Evolutionary conservation across 768 basidiomycete species (phyloP).

Genomic region (Lentinula sp.): DNA sequence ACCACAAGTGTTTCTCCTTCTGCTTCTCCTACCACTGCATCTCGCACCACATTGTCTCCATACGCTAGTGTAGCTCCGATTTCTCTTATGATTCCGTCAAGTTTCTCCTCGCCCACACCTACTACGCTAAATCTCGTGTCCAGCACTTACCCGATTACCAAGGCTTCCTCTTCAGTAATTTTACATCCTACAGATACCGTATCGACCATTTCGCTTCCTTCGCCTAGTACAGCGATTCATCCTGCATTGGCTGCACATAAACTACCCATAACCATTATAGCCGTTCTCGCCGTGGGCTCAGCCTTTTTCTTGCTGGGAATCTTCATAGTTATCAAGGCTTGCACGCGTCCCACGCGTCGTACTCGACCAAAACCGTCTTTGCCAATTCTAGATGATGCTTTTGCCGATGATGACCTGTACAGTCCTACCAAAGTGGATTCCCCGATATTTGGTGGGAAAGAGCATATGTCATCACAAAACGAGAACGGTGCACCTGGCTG

Average conservation of each 20-base stretch:
- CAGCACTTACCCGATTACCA: not conserved
- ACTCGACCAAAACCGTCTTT: constrained; percentile 65
- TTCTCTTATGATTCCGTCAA: not conserved
- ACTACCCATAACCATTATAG: constrained; percentile 42
- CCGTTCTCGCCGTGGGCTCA: constrained; percentile 47
- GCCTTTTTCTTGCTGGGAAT: constrained; percentile 41
- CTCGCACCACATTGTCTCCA: not conserved
- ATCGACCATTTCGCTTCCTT: not conserved
- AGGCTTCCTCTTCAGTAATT: not conserved
- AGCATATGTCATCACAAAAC: constrained; percentile 41
- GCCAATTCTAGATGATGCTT: constrained; percentile 61
- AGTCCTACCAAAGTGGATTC: constrained; percentile 44
- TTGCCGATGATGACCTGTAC: constrained; percentile 37
- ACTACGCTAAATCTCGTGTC: constrained; percentile 4
- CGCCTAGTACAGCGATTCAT: not conserved
- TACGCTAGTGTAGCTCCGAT: not conserved
- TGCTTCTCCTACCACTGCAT: not conserved
- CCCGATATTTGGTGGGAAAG: constrained; percentile 74
- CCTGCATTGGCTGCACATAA: constrained; percentile 20
- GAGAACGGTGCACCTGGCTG: constrained; percentile 41
- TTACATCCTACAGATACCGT: not conserved
- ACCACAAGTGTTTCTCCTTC: not conserved
- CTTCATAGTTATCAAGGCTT: constrained; percentile 41
- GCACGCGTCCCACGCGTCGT: constrained; percentile 42
- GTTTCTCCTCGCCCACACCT: not conserved